Percentiles rank a stretch among this genome's conserved stretches.
Conservation (phyloP, 2,329 filamentous ascomycete species). For the Coccinonectria pachysandricola region DNA sequence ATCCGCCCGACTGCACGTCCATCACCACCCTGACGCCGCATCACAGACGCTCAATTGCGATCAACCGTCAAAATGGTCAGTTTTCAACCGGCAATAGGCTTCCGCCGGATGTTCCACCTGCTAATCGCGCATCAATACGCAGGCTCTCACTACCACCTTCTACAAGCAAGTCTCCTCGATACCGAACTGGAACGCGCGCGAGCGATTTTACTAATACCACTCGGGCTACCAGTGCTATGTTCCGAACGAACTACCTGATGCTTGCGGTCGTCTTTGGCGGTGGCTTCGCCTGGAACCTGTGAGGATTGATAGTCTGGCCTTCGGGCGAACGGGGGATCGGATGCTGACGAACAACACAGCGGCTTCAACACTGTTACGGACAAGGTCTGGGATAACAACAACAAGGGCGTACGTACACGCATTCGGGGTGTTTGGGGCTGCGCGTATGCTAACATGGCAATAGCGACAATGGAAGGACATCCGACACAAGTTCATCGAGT, state of each 20-base stretch:
- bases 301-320: constrained; percentile 29
- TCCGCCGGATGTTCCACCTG: constrained; percentile 5
- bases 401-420: constrained; percentile 68
- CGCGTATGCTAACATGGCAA: constrained; percentile 17
- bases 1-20: constrained; percentile 17
- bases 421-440: not conserved
- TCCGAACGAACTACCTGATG: constrained; percentile 83
- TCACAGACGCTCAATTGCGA: constrained; percentile 22
- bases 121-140: constrained; percentile 26
- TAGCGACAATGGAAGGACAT: constrained; percentile 99
- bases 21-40: constrained; percentile 14
- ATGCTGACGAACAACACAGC: constrained; percentile 41
- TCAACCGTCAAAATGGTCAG: constrained; percentile 28
- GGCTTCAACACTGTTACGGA: constrained; percentile 75
- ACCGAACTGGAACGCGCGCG: constrained; percentile 9
- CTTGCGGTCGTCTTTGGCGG: constrained; percentile 74
- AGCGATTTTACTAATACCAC: constrained; percentile 16
- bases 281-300: constrained; percentile 94
- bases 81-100: not conserved
- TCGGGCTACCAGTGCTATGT: constrained; percentile 52
- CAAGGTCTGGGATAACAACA: constrained; percentile 80
- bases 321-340: constrained; percentile 10
- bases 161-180: constrained; percentile 28
- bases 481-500: constrained; percentile 74
- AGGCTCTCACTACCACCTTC: constrained; percentile 28